Percentiles rank a stretch among this genome's conserved stretches.
phyloP scores from a whole-genome alignment of 2,329 filamentous ascomycete genomes.

The Sporothrix sp. region DNA sequence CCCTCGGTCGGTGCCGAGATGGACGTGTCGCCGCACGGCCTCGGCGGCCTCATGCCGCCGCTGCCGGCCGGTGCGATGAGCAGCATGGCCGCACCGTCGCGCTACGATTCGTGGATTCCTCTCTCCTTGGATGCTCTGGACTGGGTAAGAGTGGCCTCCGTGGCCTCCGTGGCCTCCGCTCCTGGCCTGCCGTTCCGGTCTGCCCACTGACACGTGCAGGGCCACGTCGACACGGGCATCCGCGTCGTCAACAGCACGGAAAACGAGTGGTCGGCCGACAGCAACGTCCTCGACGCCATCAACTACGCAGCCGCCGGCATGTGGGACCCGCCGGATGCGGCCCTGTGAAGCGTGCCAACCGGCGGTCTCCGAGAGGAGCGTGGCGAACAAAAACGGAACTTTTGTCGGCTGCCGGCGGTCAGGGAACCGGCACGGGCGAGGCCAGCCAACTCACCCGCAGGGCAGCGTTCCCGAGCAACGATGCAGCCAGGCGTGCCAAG shows the following conservation, averaged over 20 bases:
- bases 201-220: conserved; percentile 2
- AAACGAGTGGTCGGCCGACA: conserved; percentile 18
- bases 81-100: not conserved
- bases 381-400: too few species aligned
- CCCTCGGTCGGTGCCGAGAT: not conserved
- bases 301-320: conserved; percentile 14
- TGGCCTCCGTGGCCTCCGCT: too few species aligned
- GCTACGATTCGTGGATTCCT: conserved; percentile 18
- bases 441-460: too few species aligned
- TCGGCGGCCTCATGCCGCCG: conserved; percentile 13
- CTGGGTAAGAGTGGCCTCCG: conserved; percentile 16
- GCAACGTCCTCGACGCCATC: conserved; percentile 14
- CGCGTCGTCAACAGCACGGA: conserved; percentile 12
- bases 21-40: too few species aligned
- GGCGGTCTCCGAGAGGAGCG: too few species aligned
- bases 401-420: too few species aligned
- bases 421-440: too few species aligned
- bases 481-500: too few species aligned
- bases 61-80: not conserved
- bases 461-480: too few species aligned
- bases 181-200: too few species aligned
- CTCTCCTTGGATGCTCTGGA: conserved; percentile 15
- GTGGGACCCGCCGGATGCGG: conserved; percentile 14
- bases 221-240: conserved; percentile 15
- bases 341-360: too few species aligned